phyloP scores from a whole-genome alignment of 345 rosid genomes.

The Noccaea caerulescens region DNA sequence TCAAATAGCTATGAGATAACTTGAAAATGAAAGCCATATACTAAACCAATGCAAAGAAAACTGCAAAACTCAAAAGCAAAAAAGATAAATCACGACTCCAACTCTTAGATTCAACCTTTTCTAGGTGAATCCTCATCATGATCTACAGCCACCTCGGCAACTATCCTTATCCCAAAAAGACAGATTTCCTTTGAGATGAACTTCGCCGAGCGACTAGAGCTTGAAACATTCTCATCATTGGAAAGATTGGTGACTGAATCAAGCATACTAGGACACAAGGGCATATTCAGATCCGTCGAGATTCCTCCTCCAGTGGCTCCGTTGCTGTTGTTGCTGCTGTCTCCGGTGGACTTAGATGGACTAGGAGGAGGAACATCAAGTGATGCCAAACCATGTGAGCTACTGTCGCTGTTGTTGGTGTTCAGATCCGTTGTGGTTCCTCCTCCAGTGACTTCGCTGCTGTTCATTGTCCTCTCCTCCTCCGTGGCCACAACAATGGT shows the following conservation, averaged over 20 bases:
- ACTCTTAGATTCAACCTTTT: conserved; percentile 2
- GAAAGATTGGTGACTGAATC: conserved; percentile 15
- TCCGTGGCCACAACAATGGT: too few species aligned
- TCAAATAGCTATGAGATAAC: conserved; percentile 6
- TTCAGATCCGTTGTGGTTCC: too few species aligned
- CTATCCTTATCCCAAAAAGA: too few species aligned
- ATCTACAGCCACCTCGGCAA: not conserved
- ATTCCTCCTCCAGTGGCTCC: not conserved
- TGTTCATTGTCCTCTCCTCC: too few species aligned
- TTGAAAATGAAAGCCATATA: not conserved
- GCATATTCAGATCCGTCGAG: not conserved
- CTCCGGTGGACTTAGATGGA: too few species aligned
- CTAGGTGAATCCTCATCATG: not conserved
- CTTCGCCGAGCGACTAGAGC: not conserved
- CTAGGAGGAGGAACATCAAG: too few species aligned
- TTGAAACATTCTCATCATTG: conserved; percentile 6
- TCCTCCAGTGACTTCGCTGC: too few species aligned
- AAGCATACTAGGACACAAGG: not conserved
- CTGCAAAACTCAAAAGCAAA: conserved; percentile 7
- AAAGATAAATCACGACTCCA: not conserved
- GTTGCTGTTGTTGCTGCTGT: not conserved
- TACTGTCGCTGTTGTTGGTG: too few species aligned
- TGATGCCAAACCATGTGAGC: too few species aligned
- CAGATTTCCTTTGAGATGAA: not conserved
- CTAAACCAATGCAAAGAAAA: not conserved